phyloP scores from a whole-genome alignment of 1,284 basidiomycete species.

The Taiwanofungus camphoratus region DNA sequence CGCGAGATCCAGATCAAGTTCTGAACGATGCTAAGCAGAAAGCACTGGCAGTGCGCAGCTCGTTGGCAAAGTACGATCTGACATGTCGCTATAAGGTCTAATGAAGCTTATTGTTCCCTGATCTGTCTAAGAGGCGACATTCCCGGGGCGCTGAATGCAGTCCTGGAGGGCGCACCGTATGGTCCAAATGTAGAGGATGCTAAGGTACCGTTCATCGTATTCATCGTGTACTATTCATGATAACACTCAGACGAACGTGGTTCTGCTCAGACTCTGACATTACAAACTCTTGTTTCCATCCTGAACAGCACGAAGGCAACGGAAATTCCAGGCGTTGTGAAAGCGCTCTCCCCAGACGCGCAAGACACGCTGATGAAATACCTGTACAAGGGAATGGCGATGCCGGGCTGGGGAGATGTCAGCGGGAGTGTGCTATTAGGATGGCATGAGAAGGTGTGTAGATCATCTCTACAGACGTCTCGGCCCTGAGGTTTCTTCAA shows the following conservation, averaged over 20 bases:
- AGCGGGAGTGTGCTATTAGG: slow-evolving; percentile 86
- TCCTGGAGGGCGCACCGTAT: slow-evolving; percentile 78
- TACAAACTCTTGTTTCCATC: slow-evolving; percentile 85
- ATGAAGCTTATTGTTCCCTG: not conserved
- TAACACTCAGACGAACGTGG: not conserved
- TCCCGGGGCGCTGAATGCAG: slow-evolving; percentile 61
- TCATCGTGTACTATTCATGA: not conserved
- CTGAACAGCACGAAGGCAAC: slow-evolving; percentile 92
- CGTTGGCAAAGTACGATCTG: slow-evolving; percentile 64
- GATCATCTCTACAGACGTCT: not conserved
- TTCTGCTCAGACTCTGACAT: slow-evolving; percentile 65
- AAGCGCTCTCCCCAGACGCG: slow-evolving; percentile 68
- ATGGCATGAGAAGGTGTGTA: slow-evolving; percentile 91
- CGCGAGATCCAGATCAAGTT: slow-evolving; percentile 71
- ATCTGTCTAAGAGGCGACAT: slow-evolving; percentile 58
- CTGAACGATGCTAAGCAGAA: slow-evolving; percentile 74
- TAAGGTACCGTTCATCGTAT: slow-evolving; percentile 50
- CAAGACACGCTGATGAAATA: slow-evolving; percentile 98
- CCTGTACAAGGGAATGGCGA: slow-evolving; percentile 93
- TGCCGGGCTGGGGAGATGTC: slow-evolving; percentile 79
- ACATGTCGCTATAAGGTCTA: not conserved
- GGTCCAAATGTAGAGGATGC: slow-evolving; percentile 84
- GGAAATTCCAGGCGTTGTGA: slow-evolving; percentile 80
- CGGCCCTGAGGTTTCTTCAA: slow-evolving; percentile 1
- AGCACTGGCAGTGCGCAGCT: slow-evolving; percentile 65